Conservation (phyloP, 208 protist species). For the Leishmania martiniquensis region DNA sequence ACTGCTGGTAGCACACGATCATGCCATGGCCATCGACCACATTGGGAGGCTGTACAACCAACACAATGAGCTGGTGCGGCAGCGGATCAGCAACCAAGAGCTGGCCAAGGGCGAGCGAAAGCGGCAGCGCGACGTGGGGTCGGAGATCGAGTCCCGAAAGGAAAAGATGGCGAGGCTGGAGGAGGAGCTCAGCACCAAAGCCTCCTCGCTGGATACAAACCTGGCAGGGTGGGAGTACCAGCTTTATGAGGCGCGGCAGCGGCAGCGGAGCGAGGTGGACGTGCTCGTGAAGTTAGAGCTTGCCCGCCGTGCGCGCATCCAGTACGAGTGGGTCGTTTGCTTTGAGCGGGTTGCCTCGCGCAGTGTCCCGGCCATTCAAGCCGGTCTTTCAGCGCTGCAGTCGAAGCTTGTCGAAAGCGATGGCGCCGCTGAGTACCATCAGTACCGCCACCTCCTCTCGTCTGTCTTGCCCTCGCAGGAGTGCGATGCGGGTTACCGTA, state of each 20-base stretch:
- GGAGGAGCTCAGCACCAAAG: constrained; percentile 41
- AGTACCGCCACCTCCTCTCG: constrained; percentile 6
- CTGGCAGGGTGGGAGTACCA: constrained; percentile 83
- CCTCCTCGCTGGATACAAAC: constrained; percentile 48
- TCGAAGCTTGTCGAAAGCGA: constrained; percentile 16
- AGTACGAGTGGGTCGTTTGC: constrained; percentile 72
- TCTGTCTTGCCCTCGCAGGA: constrained; percentile 6
- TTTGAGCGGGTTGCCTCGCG: constrained; percentile 69
- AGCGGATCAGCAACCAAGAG: constrained; percentile 41
- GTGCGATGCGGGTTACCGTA: constrained; percentile 3
- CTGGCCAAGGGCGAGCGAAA: constrained; percentile 53
- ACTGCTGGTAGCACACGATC: constrained; percentile 82
- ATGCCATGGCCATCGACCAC: constrained; percentile 67
- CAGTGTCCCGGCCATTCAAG: constrained; percentile 42
- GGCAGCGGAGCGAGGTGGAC: constrained; percentile 44
- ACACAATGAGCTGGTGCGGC: constrained; percentile 46
- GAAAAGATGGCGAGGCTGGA: constrained; percentile 55
- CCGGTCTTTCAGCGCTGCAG: constrained; percentile 15
- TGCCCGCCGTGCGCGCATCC: constrained; percentile 44
- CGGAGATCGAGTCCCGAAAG: constrained; percentile 44
- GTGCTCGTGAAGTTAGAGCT: constrained; percentile 53
- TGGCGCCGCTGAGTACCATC: background rate
- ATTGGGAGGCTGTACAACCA: constrained; percentile 66
- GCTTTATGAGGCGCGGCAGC: constrained; percentile 61
- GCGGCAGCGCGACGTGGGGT: constrained; percentile 47